phyloP scores from a whole-genome alignment of 306 rosid genomes.

The Elaeagnus macrophylla region DNA sequence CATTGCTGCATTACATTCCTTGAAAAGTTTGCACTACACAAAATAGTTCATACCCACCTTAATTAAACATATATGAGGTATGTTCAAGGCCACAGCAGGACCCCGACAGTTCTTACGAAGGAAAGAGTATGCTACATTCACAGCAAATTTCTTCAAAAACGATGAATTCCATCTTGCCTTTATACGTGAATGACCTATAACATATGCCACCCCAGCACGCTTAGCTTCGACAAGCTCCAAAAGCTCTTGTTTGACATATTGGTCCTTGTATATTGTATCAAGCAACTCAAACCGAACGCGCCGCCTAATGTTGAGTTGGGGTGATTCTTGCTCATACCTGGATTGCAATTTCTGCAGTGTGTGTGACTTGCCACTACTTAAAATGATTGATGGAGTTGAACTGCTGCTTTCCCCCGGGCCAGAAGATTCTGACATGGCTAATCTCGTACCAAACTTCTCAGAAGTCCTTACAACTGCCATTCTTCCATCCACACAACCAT shows the following conservation, averaged over 20 bases:
- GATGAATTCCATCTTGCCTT: conserved; percentile 71
- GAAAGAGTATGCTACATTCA: conserved; percentile 64
- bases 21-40: conserved; percentile 34
- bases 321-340: conserved; percentile 67
- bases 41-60: conserved; percentile 81
- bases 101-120: conserved; percentile 80
- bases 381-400: conserved; percentile 27
- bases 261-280: conserved; percentile 50
- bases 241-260: conserved; percentile 66
- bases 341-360: conserved; percentile 58
- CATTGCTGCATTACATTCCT: neutral
- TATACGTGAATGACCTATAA: conserved; percentile 66
- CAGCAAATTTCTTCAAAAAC: conserved; percentile 45
- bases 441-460: conserved; percentile 67
- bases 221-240: conserved; percentile 78
- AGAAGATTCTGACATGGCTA: conserved; percentile 46
- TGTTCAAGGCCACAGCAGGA: conserved; percentile 67
- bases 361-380: conserved; percentile 52
- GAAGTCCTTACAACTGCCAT: conserved; percentile 85
- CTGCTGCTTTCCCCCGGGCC: conserved; percentile 35
- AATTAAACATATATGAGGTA: conserved; percentile 79
- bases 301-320: conserved; percentile 39
- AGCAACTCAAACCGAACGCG: conserved; percentile 41
- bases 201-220: conserved; percentile 71
- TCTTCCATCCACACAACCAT: conserved; percentile 56